A percentile compares a stretch with the other conserved stretches of the same genome.
Evolutionary conservation across 1,284 basidiomycete genomes (phyloP).

Genomic region (Macrocystidia cucumis): DNA sequence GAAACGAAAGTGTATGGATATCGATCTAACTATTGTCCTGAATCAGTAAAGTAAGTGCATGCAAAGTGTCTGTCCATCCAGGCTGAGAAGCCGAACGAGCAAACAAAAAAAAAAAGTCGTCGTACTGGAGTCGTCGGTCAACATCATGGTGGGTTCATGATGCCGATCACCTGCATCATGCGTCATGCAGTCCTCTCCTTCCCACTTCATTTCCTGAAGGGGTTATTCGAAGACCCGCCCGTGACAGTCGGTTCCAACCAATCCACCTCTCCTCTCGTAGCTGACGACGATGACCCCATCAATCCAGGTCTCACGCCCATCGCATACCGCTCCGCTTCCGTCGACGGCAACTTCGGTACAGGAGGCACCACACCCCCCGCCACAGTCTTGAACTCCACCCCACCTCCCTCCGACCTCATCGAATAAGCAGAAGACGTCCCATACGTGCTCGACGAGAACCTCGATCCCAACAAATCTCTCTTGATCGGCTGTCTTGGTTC

Average conservation of each 20-base stretch:
- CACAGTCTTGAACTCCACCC: conserved; percentile 9
- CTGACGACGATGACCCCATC: conserved; percentile 15
- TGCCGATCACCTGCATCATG: background rate
- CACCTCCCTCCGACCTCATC: conserved; percentile 16
- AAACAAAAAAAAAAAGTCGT: background rate
- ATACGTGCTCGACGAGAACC: conserved; percentile 27
- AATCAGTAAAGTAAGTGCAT: background rate
- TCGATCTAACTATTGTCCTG: background rate
- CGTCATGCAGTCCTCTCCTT: background rate
- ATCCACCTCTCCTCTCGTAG: conserved; percentile 16
- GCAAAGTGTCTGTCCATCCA: background rate
- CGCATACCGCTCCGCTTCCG: conserved; percentile 57
- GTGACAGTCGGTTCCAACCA: conserved; percentile 27
- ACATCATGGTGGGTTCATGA: too few relatives aligned
- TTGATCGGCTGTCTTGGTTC: conserved; percentile 64
- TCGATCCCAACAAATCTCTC: conserved; percentile 19
- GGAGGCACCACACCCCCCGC: too few relatives aligned
- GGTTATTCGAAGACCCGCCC: conserved; percentile 34
- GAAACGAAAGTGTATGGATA: too few relatives aligned
- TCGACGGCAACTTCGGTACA: conserved; percentile 22
- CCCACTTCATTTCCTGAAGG: conserved; percentile 32
- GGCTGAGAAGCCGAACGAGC: background rate
- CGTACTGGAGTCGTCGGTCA: background rate
- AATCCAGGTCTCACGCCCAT: conserved; percentile 31
- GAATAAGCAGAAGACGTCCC: conserved; percentile 22